Evolutionary conservation across 106 monocot species (phyloP).

Genomic region (Dendrobium huoshanense): DNA sequence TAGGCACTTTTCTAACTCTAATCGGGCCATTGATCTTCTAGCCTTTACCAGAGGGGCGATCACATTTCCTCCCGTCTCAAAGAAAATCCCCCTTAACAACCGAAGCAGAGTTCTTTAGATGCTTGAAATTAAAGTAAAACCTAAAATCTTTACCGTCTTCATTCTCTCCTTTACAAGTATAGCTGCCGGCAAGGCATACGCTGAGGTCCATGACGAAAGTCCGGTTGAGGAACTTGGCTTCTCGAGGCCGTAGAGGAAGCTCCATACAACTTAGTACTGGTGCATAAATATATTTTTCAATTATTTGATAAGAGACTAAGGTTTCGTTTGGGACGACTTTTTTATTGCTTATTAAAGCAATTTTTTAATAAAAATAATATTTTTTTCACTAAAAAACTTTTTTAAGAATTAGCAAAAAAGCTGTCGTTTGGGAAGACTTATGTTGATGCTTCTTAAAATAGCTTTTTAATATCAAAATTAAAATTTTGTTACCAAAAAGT

Average conservation of each 20-base stretch:
- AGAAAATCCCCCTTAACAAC: conserved; percentile 85
- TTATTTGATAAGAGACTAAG: conserved; percentile 33
- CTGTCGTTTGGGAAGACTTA: no score
- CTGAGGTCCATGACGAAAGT: conserved; percentile 83
- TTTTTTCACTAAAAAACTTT: no score
- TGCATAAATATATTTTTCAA: neutral
- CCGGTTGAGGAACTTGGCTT: conserved; percentile 77
- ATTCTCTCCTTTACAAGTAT: conserved; percentile 40
- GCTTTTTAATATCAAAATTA: no score
- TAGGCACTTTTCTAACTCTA: no score
- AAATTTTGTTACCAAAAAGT: no score
- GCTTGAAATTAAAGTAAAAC: conserved; percentile 94
- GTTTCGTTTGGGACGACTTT: conserved; percentile 27
- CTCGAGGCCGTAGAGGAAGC: conserved; percentile 82
- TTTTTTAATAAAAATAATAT: no score
- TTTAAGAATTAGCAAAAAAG: no score
- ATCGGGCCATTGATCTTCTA: no score
- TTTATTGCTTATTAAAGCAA: no score
- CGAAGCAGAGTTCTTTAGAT: conserved; percentile 64
- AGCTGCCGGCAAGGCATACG: conserved; percentile 57
- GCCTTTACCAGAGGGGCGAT: conserved; percentile 1
- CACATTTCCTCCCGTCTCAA: conserved; percentile 70
- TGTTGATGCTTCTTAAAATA: no score
- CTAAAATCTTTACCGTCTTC: conserved; percentile 89
- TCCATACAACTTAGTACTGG: conserved; percentile 27